These are phyloP conservation scores for Ilex paraguariensis DNA, from an alignment of 305 asterid genomes.

Conservation along the genomic window DNA sequence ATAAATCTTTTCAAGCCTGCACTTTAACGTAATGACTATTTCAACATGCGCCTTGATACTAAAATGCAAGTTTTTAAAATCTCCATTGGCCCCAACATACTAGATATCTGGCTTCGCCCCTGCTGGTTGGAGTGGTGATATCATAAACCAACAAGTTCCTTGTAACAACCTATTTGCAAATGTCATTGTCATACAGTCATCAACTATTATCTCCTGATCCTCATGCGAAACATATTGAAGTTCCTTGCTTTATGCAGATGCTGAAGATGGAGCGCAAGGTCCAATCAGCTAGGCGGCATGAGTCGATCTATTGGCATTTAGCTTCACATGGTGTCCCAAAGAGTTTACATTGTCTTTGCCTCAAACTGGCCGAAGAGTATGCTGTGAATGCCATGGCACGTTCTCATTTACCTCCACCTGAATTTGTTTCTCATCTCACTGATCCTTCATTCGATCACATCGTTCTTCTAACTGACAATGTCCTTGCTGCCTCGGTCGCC, in stretches of 20 bases:
- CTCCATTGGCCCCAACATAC: no score
- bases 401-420: constrained; percentile 60
- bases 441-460: constrained; percentile 61
- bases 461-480: constrained; percentile 74
- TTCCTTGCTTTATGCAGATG: constrained; percentile 31
- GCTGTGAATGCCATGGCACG: constrained; percentile 73
- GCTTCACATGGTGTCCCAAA: constrained; percentile 73
- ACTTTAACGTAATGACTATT: no score
- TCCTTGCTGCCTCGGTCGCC: constrained; percentile 84
- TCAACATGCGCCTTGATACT: no score
- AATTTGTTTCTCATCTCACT: constrained; percentile 45
- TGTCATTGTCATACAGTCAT: no score
- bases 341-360: constrained; percentile 72
- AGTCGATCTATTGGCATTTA: constrained; percentile 68
- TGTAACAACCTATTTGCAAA: no score
- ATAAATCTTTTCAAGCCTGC: no score
- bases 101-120: no score
- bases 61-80: no score
- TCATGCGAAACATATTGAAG: constrained; percentile 9
- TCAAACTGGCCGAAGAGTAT: constrained; percentile 70
- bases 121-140: no score
- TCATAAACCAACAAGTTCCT: no score
- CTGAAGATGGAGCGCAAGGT: constrained; percentile 55
- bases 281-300: constrained; percentile 49
- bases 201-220: constrained; percentile 1